Conservation (phyloP, 169 alveolate genomes). For the Ichthyophthirius multifiliis region DNA sequence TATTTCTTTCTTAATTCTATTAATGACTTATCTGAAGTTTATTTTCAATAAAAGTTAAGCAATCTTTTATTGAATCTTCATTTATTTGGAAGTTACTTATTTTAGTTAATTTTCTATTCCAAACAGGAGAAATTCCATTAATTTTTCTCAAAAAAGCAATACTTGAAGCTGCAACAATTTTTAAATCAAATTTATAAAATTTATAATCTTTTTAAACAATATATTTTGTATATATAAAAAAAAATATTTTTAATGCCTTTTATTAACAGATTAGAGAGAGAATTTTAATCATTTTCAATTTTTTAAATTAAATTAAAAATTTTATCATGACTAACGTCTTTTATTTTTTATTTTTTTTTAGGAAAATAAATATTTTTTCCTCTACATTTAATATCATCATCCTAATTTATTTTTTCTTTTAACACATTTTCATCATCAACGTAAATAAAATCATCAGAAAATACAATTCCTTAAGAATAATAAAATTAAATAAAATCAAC, state of each 20-base stretch:
- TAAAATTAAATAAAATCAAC: constrained; percentile 27
- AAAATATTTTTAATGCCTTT: no score
- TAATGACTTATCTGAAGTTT: no score
- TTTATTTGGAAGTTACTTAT: not conserved
- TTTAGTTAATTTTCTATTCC: not conserved
- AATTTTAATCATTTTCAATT: no score
- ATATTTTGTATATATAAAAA: no score
- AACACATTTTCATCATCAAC: not conserved
- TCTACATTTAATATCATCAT: no score
- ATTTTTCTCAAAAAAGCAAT: constrained; percentile 1
- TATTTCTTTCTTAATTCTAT: no score
- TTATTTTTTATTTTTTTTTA: no score
- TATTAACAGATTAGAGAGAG: no score
- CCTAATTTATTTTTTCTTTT: not conserved
- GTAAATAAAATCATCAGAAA: not conserved
- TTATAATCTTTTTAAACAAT: not conserved
- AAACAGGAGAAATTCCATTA: not conserved
- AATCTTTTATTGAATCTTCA: not conserved
- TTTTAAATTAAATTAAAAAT: no score
- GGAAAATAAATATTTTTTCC: no score
- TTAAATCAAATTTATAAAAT: not conserved
- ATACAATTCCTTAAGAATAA: constrained; percentile 16
- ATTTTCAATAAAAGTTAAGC: not conserved
- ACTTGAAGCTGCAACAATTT: constrained; percentile 4
- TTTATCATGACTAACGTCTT: no score